phyloP scores from a whole-genome alignment of 345 rosid genomes.

The Nasturtium officinale region DNA sequence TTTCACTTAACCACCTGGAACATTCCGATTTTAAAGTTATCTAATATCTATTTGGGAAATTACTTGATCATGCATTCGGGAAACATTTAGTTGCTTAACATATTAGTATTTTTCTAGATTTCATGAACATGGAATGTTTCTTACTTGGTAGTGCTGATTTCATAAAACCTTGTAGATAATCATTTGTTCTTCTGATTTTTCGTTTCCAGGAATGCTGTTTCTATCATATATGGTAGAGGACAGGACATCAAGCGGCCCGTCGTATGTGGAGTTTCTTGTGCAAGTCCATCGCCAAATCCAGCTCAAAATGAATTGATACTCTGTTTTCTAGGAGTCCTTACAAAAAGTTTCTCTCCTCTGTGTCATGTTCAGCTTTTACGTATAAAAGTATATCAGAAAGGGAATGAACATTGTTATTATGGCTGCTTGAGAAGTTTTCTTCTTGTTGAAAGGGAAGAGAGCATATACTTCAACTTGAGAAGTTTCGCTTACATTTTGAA shows the following conservation, averaged over 20 bases:
- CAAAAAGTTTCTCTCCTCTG: conserved; percentile 15
- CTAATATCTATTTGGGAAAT: not conserved
- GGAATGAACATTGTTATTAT: conserved; percentile 8
- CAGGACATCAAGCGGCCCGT: conserved; percentile 67
- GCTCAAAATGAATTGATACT: conserved; percentile 66
- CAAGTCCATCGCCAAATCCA: conserved; percentile 90
- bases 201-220: conserved; percentile 68
- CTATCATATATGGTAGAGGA: conserved; percentile 80
- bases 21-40: not conserved
- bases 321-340: conserved; percentile 9
- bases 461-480: conserved; percentile 18
- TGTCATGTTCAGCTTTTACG: conserved; percentile 14
- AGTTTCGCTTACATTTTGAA: conserved; percentile 15
- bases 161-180: conserved; percentile 3
- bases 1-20: not conserved
- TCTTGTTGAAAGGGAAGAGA: conserved; percentile 19
- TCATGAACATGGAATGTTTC: conserved; percentile 13
- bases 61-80: not conserved
- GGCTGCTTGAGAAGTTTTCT: conserved; percentile 23
- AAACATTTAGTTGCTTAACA: conserved; percentile 12
- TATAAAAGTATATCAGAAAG: conserved; percentile 13
- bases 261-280: conserved; percentile 90
- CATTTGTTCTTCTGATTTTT: conserved; percentile 2
- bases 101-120: not conserved
- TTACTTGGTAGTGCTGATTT: conserved; percentile 8